These are phyloP conservation scores for Hygrophorus pudorinus DNA, from an alignment of 768 basidiomycete species.

Conservation along the genomic window DNA sequence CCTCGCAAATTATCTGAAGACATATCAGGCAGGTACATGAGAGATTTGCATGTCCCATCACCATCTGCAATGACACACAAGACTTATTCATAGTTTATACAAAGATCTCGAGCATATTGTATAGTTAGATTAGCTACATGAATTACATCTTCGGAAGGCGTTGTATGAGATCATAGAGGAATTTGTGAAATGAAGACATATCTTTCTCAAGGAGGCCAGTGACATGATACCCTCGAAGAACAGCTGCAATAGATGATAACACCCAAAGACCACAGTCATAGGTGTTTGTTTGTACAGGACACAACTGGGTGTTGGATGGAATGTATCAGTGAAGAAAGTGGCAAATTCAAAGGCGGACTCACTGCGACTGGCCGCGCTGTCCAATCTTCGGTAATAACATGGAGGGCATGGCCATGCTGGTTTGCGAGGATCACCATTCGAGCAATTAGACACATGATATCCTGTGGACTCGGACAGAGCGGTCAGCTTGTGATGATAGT, in stretches of 20 bases:
- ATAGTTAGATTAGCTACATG: no score
- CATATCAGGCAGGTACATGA: background rate
- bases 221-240: conserved; percentile 4
- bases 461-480: conserved; percentile 1
- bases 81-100: no score
- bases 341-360: background rate
- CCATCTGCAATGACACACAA: background rate
- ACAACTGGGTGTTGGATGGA: background rate
- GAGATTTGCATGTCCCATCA: background rate
- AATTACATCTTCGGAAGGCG: no score
- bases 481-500: background rate
- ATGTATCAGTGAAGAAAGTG: no score
- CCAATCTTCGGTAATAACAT: conserved; percentile 11
- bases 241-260: conserved; percentile 9
- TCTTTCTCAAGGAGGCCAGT: background rate
- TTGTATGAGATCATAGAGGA: no score
- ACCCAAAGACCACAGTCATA: conserved; percentile 14
- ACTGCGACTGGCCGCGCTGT: conserved; percentile 6
- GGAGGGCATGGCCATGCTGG: background rate
- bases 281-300: conserved; percentile 5
- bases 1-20: background rate
- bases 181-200: no score
- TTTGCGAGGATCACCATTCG: conserved; percentile 9
- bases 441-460: conserved; percentile 8
- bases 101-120: no score